Base-by-base conservation (phyloP, 2,329 filamentous ascomycete genomes). In the Fonsecaea monophora region DNA sequence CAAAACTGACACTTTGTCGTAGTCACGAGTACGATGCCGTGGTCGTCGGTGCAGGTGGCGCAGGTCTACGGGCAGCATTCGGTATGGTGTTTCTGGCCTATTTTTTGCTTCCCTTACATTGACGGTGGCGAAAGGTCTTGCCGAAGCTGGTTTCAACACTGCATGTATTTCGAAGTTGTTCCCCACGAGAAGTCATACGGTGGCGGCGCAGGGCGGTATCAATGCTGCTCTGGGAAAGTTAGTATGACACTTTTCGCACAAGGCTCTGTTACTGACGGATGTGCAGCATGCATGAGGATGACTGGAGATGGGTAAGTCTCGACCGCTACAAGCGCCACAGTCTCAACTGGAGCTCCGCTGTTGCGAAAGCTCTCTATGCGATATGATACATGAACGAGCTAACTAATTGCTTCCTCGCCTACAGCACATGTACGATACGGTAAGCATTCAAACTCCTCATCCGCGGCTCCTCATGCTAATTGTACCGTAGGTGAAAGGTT, bases 21-120 rank as follows among this genome's bases (percentile, higher is more conserved):
- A 98, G 80, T 61, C 95, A 99, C 83, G 93, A 98, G 83, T 98
- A 97, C 82, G 95, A 98, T 90, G 69, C 70, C 32, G 86, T 99
- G 75, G 95, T 99, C 68, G 92, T 85, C 62, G 83, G 83, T 74
- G 87, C 87, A 68, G 87, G 87, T 69, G 87, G 87, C 74, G 86
- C 87, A 68, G 87, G 87, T 74, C 80, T 89, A 48, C 83, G 87
- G 74, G 87, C 87, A 60, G 86, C 87, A 66, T 86, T 89, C 72
- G 87, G 45, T 50, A 50, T 13, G 3, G 21, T 21, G 3, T 13
- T 18, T 25, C 9, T 18, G 18, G 2, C 10, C 9, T 13, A 2
- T 15, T 21, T 25, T 30, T 30, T 21, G 9, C 15, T 15, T 48
- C 42, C 25, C 18, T 32, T 32, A 4, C 30, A 50, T 30, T 50